These are phyloP conservation scores for Rhodotorula sp. DNA, from an alignment of 1,284 basidiomycete species.

Conservation along the genomic window DNA sequence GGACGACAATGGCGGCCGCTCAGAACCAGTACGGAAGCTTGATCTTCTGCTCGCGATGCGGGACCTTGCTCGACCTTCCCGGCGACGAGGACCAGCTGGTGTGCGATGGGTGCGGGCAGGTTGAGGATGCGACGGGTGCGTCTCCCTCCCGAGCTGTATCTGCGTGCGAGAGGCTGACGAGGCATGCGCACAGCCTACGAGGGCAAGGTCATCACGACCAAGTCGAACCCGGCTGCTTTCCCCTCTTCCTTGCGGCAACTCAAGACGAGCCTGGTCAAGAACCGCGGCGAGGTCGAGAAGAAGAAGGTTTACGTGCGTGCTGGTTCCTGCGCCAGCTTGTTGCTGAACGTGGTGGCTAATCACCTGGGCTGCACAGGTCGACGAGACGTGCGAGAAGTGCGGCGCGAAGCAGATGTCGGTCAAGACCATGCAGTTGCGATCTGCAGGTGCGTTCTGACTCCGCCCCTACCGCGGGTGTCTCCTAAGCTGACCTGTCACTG, in stretches of 20 bases:
- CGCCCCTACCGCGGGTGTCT: accelerated
- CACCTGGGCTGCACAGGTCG: constrained; percentile 60
- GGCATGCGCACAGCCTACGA: constrained; percentile 71
- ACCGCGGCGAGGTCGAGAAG: constrained; percentile 70
- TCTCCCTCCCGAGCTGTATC: neutral
- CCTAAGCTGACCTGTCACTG: no score
- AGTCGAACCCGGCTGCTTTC: constrained; percentile 89
- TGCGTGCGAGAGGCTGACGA: neutral
- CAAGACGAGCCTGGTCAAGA: constrained; percentile 79
- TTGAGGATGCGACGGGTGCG: constrained; percentile 81
- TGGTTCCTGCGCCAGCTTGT: neutral
- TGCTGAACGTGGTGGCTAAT: neutral
- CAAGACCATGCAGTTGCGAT: constrained; percentile 54
- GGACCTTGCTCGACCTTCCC: constrained; percentile 83
- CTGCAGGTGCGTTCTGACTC: constrained; percentile 48
- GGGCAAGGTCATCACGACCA: constrained; percentile 84
- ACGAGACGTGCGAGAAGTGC: constrained; percentile 89
- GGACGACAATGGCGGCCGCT: neutral
- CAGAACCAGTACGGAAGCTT: constrained; percentile 67
- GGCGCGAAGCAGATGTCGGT: constrained; percentile 58
- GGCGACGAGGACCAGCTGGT: constrained; percentile 73
- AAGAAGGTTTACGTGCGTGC: constrained; percentile 60
- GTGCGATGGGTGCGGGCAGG: constrained; percentile 84
- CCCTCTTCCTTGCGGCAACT: constrained; percentile 85
- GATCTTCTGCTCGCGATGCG: constrained; percentile 90